Base-by-base conservation (phyloP, 106 monocot genomes). In the Narthecium ossifragum region DNA sequence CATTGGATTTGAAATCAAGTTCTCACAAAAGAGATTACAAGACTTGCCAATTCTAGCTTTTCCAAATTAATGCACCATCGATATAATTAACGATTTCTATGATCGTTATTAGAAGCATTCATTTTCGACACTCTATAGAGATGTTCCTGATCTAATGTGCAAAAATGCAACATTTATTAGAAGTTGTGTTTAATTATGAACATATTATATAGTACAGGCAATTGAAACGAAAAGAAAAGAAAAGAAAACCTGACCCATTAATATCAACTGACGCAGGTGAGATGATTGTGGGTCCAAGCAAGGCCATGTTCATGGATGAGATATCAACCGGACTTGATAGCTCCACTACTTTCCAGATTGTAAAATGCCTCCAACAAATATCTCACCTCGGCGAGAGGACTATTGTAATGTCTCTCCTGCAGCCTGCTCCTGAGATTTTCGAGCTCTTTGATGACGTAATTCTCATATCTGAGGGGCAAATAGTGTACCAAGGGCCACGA, bases 321-420 rank as follows among this genome's bases (percentile, higher is more conserved):
- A 89, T 89, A 64, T 89, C 89, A 26, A 89, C 89, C 5, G 89
- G 89, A 2, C 73, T 89, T 21, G 89, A 89, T 67, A 89, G 84
- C 71, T 84, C 89, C 31, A 89, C 89, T 12, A 81, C 84, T 37
- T 80, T 52, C 59, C 84, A 89, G 71, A 85, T 89, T 20, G 80
- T 89, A 14, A 84, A 78, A 48, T 84, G 81, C 41, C 60, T 89
- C 12, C 84, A 78, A 37, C 74, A 89, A 31, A 62, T 85, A 30
- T 80, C 73, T 11, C 89, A 89, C 55, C 55, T 80, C 18, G 70
- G 72, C 0, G 84, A 80, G 66, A 78, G 78, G 25, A 89, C 89
- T 17, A 75, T 85, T 24, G 55, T 89, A 37, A 78, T 84, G 75
- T 84, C 89, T 14, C 74, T 89, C 27, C 75, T 89, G 21, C 89